These are phyloP conservation scores for Myriosclerotinia duriaeana DNA, from an alignment of 2,329 filamentous ascomycete species.

Conservation along the genomic window DNA sequence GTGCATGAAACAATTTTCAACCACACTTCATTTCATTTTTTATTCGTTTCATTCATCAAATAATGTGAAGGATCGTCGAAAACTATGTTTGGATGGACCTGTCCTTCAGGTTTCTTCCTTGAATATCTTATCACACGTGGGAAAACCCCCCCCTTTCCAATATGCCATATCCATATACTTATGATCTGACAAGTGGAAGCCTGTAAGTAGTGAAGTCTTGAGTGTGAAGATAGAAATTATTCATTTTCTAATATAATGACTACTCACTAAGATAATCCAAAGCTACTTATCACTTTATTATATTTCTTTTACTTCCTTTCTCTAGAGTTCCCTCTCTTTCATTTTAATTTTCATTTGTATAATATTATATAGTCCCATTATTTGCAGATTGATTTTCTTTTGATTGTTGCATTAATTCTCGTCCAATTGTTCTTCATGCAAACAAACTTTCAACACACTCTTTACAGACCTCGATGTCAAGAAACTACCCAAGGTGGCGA, in stretches of 20 bases:
- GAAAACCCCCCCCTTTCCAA: no score
- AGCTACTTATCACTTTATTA: no score
- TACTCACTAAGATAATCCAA: no score
- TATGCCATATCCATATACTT: no score
- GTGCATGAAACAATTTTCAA: no score
- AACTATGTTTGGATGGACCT: constrained; percentile 6
- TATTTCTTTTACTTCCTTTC: background rate
- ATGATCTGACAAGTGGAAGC: constrained; percentile 17
- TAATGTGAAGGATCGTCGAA: background rate
- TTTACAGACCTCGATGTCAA: background rate
- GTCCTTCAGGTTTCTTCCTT: background rate
- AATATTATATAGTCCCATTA: background rate
- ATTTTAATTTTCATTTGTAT: constrained; percentile 1
- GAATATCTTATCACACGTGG: background rate
- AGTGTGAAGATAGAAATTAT: no score
- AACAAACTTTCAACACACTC: background rate
- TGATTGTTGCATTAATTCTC: background rate
- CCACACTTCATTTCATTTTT: no score
- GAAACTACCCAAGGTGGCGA: background rate
- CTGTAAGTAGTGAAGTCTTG: constrained; percentile 8
- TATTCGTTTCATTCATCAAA: no score
- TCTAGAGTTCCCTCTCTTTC: background rate
- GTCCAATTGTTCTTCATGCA: background rate
- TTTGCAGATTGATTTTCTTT: background rate
- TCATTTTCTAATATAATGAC: no score